Percentiles rank a stretch among this genome's conserved stretches.
Conservation (phyloP, 495 filamentous ascomycete genomes). For the Parmelia sp. region DNA sequence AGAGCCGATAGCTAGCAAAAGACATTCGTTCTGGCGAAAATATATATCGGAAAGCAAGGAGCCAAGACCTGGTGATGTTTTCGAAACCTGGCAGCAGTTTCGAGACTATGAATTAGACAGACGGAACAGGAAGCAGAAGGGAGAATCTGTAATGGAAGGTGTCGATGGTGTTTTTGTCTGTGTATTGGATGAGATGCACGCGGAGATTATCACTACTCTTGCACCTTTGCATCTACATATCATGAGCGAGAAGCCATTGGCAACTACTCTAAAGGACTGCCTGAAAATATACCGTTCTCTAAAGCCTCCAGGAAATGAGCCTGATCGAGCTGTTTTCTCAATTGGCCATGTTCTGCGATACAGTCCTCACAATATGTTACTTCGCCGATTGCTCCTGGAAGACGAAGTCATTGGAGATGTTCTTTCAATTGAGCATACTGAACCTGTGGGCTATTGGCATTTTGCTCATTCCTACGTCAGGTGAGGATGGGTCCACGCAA, state of each 20-base stretch:
- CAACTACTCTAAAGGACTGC: conserved; percentile 69
- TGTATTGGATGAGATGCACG: conserved; percentile 81
- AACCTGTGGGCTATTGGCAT: conserved; percentile 96
- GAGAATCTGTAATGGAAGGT: conserved; percentile 35
- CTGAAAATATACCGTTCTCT: conserved; percentile 61
- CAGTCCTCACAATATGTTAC: conserved; percentile 80
- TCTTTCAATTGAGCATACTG: conserved; percentile 79
- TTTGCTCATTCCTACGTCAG: conserved; percentile 90
- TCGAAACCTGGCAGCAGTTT: conserved; percentile 69
- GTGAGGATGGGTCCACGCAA: conserved; percentile 29
- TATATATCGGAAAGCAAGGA: conserved; percentile 50
- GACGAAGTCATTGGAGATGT: conserved; percentile 73
- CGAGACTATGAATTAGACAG: conserved; percentile 55
- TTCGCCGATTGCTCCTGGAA: conserved; percentile 68
- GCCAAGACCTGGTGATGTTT: conserved; percentile 40
- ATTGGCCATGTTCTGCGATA: conserved; percentile 78
- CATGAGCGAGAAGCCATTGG: conserved; percentile 92
- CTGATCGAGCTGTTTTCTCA: conserved; percentile 59
- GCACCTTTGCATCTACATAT: conserved; percentile 68
- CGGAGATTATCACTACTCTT: conserved; percentile 65
- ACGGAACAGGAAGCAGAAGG: conserved; percentile 30
- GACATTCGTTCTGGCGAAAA: conserved; percentile 55
- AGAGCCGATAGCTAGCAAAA: conserved; percentile 75
- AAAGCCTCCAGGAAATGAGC: conserved; percentile 27
- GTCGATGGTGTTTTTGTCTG: conserved; percentile 85